Percentiles rank a stretch among this genome's conserved stretches.
phyloP scores from a whole-genome alignment of 2,329 filamentous ascomycete species.

The Ustulina deusta region DNA sequence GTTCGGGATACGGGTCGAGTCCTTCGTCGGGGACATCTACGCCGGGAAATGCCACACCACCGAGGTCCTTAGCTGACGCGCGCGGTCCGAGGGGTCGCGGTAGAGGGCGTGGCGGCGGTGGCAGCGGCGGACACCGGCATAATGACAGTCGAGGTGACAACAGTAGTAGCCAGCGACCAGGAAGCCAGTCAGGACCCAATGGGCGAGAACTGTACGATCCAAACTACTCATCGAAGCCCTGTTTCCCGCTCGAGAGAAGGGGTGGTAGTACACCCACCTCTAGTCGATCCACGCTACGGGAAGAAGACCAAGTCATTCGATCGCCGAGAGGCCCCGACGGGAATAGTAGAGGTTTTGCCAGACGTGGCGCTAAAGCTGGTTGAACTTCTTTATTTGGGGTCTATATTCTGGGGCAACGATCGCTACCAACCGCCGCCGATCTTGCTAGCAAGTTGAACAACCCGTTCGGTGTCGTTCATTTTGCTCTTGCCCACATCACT shows the following conservation, averaged over 20 bases:
- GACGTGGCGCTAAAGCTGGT: conserved; percentile 68
- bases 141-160: conserved; percentile 44
- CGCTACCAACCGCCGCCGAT: conserved; percentile 91
- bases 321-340: conserved; percentile 82
- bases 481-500: conserved; percentile 90
- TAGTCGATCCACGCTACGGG: conserved; percentile 63
- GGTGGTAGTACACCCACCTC: conserved; percentile 53
- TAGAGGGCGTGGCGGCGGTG: conserved; percentile 58
- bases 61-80: conserved; percentile 58
- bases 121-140: conserved; percentile 50
- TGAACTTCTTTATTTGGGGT: conserved; percentile 52
- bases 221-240: conserved; percentile 74
- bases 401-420: conserved; percentile 35
- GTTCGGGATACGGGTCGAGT: conserved; percentile 49
- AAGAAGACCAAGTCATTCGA: conserved; percentile 76
- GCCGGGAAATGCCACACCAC: conserved; percentile 72
- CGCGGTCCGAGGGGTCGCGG: conserved; percentile 63
- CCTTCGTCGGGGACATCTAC: conserved; percentile 69
- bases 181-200: conserved; percentile 51
- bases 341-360: conserved; percentile 78
- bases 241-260: conserved; percentile 60
- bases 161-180: conserved; percentile 45
- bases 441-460: conserved; percentile 89
- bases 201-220: conserved; percentile 82
- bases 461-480: conserved; percentile 78